Evolutionary conservation across 1,284 basidiomycete genomes (phyloP).

Genomic region (Sparassis latifolia): DNA sequence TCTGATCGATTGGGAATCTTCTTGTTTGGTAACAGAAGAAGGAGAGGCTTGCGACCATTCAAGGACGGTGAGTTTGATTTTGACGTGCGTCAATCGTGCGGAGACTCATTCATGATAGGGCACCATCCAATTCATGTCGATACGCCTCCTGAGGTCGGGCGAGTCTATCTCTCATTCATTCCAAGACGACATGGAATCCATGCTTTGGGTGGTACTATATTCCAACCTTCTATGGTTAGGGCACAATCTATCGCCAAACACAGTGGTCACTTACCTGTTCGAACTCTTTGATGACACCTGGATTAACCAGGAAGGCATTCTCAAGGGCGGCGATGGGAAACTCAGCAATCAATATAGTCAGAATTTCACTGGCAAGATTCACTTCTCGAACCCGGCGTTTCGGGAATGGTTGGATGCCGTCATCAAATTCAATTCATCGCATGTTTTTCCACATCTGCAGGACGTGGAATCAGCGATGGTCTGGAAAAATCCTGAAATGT

Average conservation of each 20-base stretch:
- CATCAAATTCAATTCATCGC: neutral
- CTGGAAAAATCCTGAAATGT: neutral
- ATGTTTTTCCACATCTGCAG: neutral
- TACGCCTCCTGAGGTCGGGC: neutral
- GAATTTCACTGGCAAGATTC: neutral
- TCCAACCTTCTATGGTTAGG: neutral
- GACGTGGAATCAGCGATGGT: neutral
- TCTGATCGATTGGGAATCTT: neutral
- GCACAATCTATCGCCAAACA: neutral
- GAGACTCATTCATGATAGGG: neutral
- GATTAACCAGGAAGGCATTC: neutral
- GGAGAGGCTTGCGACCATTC: neutral
- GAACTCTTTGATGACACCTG: neutral
- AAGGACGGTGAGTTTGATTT: neutral
- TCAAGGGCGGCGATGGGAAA: neutral
- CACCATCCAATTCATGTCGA: neutral
- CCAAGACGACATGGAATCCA: slow-evolving; percentile 1
- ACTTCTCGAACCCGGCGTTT: neutral
- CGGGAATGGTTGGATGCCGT: neutral
- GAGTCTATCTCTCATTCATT: neutral
- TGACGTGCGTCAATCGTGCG: neutral
- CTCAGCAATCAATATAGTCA: neutral
- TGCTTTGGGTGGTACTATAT: neutral
- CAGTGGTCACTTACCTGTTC: neutral
- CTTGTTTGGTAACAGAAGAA: neutral